phyloP scores from a whole-genome alignment of 768 basidiomycete species.

The Mycena galericulata region DNA sequence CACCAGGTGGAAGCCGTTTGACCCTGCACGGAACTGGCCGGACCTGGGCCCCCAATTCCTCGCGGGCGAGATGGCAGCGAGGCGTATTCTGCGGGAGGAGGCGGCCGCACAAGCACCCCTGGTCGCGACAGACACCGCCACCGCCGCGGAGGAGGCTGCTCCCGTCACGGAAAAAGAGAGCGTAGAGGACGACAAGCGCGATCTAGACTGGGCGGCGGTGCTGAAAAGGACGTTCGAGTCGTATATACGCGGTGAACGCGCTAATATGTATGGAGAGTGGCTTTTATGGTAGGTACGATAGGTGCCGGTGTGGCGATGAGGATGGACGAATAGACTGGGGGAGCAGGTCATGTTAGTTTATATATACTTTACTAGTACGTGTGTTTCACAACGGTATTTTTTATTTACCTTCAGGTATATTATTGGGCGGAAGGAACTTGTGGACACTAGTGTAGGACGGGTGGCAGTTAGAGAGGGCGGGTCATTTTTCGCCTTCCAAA shows the following conservation, averaged over 20 bases:
- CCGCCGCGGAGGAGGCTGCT: not conserved
- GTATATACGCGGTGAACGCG: constrained; percentile 86
- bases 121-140: constrained; percentile 24
- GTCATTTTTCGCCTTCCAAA: too few relatives aligned
- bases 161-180: constrained; percentile 44
- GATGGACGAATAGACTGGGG: not conserved
- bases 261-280: constrained; percentile 95
- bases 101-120: constrained; percentile 39
- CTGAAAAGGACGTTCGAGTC: constrained; percentile 95
- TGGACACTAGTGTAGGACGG: too few relatives aligned
- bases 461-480: too few relatives aligned
- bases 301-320: not conserved
- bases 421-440: not conserved
- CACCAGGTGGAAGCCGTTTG: constrained; percentile 93
- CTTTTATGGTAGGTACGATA: constrained; percentile 30
- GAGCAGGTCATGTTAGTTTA: constrained; percentile 8
- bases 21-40: constrained; percentile 88
- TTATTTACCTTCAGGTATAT: not conserved
- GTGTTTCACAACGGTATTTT: not conserved
- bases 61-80: constrained; percentile 77
- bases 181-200: constrained; percentile 73
- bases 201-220: constrained; percentile 89
- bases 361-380: constrained; percentile 26
- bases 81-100: constrained; percentile 52
- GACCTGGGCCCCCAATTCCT: constrained; percentile 87